phyloP scores from a whole-genome alignment of 192 early-diverging fungal genomes.

The Diversispora epigaea region DNA sequence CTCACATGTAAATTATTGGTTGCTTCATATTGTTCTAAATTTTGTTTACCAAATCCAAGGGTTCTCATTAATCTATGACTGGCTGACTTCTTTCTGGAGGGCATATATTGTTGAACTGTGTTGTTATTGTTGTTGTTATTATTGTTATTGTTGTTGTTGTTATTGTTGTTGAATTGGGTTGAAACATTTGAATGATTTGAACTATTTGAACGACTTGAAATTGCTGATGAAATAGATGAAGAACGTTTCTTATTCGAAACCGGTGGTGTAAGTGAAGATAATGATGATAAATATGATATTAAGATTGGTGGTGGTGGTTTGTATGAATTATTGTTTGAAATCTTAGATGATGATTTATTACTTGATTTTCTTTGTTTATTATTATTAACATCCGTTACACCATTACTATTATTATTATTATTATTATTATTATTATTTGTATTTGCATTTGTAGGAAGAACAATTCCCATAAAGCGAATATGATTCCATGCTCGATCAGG shows the following conservation, averaged over 20 bases:
- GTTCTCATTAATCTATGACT: constrained; percentile 26
- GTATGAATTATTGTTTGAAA: background rate
- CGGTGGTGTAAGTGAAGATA: no score
- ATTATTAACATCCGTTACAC: background rate
- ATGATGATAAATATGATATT: constrained; percentile 5
- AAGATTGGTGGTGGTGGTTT: background rate
- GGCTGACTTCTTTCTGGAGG: constrained; percentile 12
- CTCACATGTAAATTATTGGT: no score
- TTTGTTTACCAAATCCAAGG: constrained; percentile 23
- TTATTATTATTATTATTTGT: background rate
- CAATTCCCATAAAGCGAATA: constrained; percentile 19
- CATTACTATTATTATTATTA: background rate
- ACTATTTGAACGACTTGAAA: background rate
- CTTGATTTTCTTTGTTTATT: constrained; percentile 14
- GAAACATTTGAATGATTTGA: no score
- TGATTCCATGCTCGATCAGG: constrained; percentile 30
- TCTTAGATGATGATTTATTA: background rate
- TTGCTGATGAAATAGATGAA: constrained; percentile 1
- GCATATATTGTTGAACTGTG: background rate
- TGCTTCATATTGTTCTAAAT: background rate
- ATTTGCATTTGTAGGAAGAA: background rate
- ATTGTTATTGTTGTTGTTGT: background rate
- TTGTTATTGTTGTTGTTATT: background rate
- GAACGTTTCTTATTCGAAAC: background rate
- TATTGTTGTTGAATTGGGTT: background rate